A percentile compares a stretch with the other conserved stretches of the same genome.
Evolutionary conservation across 768 basidiomycete genomes (phyloP).

Genomic region (Hemileccinum rubropunctum): DNA sequence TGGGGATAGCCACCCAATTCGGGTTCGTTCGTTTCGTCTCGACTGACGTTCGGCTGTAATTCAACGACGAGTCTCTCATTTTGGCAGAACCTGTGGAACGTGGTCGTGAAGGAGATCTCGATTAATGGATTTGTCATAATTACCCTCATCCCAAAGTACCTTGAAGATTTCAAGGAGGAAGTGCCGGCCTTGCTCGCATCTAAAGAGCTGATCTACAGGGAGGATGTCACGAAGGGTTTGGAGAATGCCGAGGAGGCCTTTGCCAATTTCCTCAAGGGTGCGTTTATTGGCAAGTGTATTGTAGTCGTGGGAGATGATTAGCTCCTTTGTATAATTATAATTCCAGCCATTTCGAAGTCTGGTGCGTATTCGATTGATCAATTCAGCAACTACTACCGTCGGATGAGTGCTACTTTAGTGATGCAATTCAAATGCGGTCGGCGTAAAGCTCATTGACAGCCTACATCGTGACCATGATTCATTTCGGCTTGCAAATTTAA

Average conservation of each 20-base stretch:
- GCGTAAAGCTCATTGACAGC: too few relatives aligned
- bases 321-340: neutral
- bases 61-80: neutral
- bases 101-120: slow-evolving; percentile 39
- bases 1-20: neutral
- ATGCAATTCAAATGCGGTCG: too few relatives aligned
- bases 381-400: too few relatives aligned
- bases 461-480: too few relatives aligned
- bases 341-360: too few relatives aligned
- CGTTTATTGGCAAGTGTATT: slow-evolving; percentile 6
- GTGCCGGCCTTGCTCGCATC: slow-evolving; percentile 40
- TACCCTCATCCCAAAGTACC: slow-evolving; percentile 32
- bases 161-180: slow-evolving; percentile 39
- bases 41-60: neutral
- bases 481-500: too few relatives aligned
- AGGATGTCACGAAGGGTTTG: slow-evolving; percentile 46
- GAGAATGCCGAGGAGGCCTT: slow-evolving; percentile 26
- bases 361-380: too few relatives aligned
- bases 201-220: slow-evolving; percentile 46
- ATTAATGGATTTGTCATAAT: slow-evolving; percentile 45
- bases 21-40: neutral
- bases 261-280: neutral
- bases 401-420: too few relatives aligned
- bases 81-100: neutral
- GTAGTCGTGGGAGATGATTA: slow-evolving; percentile 7